Base-by-base conservation (phyloP, 441 rosid species). In the Corymbia calophylla region DNA sequence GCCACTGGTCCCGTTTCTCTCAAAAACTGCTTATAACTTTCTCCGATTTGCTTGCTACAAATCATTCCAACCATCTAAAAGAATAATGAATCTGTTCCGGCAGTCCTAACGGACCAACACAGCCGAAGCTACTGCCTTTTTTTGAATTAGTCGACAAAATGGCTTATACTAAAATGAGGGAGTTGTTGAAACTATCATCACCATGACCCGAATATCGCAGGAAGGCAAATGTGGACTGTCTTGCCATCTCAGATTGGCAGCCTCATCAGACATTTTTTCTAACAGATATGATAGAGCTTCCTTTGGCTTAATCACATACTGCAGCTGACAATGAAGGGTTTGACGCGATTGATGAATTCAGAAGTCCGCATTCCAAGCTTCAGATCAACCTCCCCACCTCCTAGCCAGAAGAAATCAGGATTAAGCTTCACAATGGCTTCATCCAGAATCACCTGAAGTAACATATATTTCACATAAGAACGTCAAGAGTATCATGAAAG, bases 371-470 rank as follows among this genome's bases (percentile, higher is more conserved):
- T 92, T 35, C 99, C 98, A 21, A 97, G 96, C 96, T 97, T 97
- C 93, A 96, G 92, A 94, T 96, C 97, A 18, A 90, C 91, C 91
- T 97, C 98, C 60, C 99, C 97, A 47, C 99, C 99, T 49, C 98
- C 98, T 90, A 97, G 92, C 99, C 98, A 96, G 94, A 97, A 95
- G 95, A 93, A 96, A 88, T 94, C 94, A 4, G 98, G 97, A 88
- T 86, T 90, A 77, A 97, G 98, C 92, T 93, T 94, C 80, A 91
- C 93, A 68, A 97, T 95, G 87, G 98, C 98, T 93, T 97, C 98
- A 89, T 97, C 99, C 95, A 97, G 88, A 91, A 97, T 94, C 91
- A 97, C 98, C 99, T 97, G 98, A 90, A 88, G 91, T 35, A 94
- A 85, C 48, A 31, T 8, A 27, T 55, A 55, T 55, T 51, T 53